A percentile compares a stretch with the other conserved stretches of the same genome.
Conservation (phyloP, 169 alveolate genomes). For the Plasmodium chabaudi region DNA sequence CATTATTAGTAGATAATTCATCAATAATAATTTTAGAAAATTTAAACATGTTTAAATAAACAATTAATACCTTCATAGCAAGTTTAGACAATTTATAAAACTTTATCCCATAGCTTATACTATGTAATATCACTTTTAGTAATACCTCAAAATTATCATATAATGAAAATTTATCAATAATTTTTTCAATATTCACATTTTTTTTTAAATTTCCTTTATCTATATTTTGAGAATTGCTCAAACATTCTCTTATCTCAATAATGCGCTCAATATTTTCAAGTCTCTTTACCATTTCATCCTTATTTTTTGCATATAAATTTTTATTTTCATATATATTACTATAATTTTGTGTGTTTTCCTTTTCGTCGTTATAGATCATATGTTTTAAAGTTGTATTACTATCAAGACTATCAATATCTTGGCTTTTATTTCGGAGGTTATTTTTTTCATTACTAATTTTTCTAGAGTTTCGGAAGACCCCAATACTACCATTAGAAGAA, state of each 20-base stretch:
- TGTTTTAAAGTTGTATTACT: neutral
- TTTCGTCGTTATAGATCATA: neutral
- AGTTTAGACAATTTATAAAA: slow-evolving; percentile 38
- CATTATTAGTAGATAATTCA: slow-evolving; percentile 44
- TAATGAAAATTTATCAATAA: slow-evolving; percentile 44
- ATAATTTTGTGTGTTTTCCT: neutral
- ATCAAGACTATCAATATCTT: neutral
- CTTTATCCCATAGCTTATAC: slow-evolving; percentile 56
- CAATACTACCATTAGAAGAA: too few species aligned
- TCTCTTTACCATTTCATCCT: neutral
- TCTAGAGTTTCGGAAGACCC: too few species aligned
- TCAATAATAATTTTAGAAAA: slow-evolving; percentile 66
- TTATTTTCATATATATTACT: neutral
- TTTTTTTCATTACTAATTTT: neutral
- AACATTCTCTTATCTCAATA: neutral
- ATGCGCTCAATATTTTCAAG: slow-evolving; percentile 26
- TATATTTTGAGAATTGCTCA: neutral
- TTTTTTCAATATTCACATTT: slow-evolving; percentile 9
- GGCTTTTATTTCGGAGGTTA: neutral
- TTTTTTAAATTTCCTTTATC: slow-evolving; percentile 6
- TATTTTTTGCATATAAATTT: neutral
- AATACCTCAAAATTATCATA: slow-evolving; percentile 57
- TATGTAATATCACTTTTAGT: slow-evolving; percentile 43
- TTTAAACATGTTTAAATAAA: slow-evolving; percentile 42
- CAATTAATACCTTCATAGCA: slow-evolving; percentile 47